These are phyloP conservation scores for Xerocomus spinulosus DNA, from an alignment of 768 basidiomycete species.

Conservation along the genomic window DNA sequence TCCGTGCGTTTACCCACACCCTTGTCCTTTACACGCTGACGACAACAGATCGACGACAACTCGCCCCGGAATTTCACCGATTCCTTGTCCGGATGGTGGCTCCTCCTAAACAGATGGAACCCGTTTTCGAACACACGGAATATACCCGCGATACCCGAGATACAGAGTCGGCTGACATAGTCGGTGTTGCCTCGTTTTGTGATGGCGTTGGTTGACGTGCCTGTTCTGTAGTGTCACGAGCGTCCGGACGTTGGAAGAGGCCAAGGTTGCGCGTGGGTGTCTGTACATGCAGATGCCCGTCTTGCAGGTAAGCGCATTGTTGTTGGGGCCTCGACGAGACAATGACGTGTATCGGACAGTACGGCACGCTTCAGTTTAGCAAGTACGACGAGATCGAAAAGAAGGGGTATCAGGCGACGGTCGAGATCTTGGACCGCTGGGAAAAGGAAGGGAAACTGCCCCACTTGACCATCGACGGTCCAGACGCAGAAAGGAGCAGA, in stretches of 20 bases:
- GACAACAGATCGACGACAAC: constrained; percentile 77
- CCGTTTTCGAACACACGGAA: constrained; percentile 75
- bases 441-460: constrained; percentile 84
- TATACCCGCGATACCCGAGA: constrained; percentile 87
- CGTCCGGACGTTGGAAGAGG: constrained; percentile 91
- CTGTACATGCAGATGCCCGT: constrained; percentile 95
- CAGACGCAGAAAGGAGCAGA: constrained; percentile 41
- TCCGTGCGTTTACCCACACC: constrained; percentile 49
- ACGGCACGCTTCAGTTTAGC: constrained; percentile 84
- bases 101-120: constrained; percentile 89
- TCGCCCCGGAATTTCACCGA: constrained; percentile 94
- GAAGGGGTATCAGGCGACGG: constrained; percentile 73
- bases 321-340: no score
- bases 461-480: constrained; percentile 60
- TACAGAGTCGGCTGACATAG: constrained; percentile 94
- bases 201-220: not conserved
- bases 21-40: not conserved
- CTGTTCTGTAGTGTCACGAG: constrained; percentile 72
- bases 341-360: no score
- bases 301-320: constrained; percentile 56
- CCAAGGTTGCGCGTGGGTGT: constrained; percentile 85
- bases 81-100: constrained; percentile 93
- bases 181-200: constrained; percentile 38
- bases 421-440: constrained; percentile 69
- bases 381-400: constrained; percentile 86